phyloP scores from a whole-genome alignment of 2,329 filamentous ascomycete genomes.

The Scytalidium sp. region DNA sequence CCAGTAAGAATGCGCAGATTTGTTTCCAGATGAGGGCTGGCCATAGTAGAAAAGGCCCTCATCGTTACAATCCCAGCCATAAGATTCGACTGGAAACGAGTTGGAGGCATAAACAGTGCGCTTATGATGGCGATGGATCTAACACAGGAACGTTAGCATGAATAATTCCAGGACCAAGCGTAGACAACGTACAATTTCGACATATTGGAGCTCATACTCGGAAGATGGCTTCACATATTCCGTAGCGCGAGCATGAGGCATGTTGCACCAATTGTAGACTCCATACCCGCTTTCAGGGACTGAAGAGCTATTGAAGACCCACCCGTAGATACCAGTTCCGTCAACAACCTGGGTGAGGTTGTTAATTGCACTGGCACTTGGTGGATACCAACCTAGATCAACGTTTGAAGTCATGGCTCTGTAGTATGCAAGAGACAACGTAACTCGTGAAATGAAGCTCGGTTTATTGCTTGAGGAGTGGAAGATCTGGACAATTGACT shows the following conservation, averaged over 20 bases:
- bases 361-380: constrained; percentile 55
- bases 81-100: constrained; percentile 70
- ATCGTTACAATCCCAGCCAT: constrained; percentile 71
- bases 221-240: constrained; percentile 57
- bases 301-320: constrained; percentile 66
- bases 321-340: constrained; percentile 65
- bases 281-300: constrained; percentile 56
- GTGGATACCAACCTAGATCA: constrained; percentile 52
- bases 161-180: not conserved
- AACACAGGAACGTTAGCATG: not conserved
- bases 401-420: constrained; percentile 10
- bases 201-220: constrained; percentile 67
- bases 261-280: constrained; percentile 80
- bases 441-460: constrained; percentile 16
- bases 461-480: not conserved
- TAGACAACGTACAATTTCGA: constrained; percentile 61
- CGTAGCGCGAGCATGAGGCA: constrained; percentile 71
- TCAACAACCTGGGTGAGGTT: constrained; percentile 55
- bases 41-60: constrained; percentile 69
- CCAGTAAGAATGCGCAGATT: constrained; percentile 61
- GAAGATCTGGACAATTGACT: not conserved
- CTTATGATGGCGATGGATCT: constrained; percentile 81
- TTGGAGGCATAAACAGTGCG: constrained; percentile 78
- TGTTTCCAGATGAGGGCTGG: constrained; percentile 48
- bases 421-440: constrained; percentile 15